Evolutionary conservation across 2,329 filamentous ascomycete genomes (phyloP).

Genomic region (Penicillium sp.): DNA sequence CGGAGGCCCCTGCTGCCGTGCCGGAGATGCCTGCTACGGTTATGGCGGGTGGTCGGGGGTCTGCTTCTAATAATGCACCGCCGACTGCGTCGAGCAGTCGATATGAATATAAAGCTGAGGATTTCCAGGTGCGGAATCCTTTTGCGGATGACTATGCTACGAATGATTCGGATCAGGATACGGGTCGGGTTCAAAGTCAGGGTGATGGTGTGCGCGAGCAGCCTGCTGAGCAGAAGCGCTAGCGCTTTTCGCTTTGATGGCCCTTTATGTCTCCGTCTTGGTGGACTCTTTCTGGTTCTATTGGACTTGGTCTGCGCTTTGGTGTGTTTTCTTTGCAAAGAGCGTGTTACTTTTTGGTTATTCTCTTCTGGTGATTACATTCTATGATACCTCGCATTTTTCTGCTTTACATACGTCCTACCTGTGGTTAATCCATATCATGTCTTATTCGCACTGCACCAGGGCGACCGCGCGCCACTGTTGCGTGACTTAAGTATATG

Average conservation of each 20-base stretch:
- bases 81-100: slow-evolving; percentile 4
- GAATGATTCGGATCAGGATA: slow-evolving; percentile 14
- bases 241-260: background rate
- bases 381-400: slow-evolving; percentile 6
- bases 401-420: background rate
- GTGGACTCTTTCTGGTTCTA: background rate
- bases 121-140: slow-evolving; percentile 42
- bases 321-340: background rate
- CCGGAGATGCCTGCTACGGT: slow-evolving; percentile 12
- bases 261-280: background rate
- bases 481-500: background rate
- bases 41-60: slow-evolving; percentile 13
- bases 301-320: background rate
- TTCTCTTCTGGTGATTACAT: background rate
- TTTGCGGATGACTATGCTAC: slow-evolving; percentile 37
- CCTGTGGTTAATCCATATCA: background rate
- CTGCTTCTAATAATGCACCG: background rate
- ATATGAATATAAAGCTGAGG: slow-evolving; percentile 39
- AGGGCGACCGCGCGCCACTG: background rate
- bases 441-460: background rate
- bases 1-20: slow-evolving; percentile 3
- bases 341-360: background rate
- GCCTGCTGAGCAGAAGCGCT: slow-evolving; percentile 18
- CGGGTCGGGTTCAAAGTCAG: background rate
- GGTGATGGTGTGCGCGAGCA: slow-evolving; percentile 9